Conservation (phyloP, 371 early-diverging fungal genomes). For the Gilbertella persicaria region DNA sequence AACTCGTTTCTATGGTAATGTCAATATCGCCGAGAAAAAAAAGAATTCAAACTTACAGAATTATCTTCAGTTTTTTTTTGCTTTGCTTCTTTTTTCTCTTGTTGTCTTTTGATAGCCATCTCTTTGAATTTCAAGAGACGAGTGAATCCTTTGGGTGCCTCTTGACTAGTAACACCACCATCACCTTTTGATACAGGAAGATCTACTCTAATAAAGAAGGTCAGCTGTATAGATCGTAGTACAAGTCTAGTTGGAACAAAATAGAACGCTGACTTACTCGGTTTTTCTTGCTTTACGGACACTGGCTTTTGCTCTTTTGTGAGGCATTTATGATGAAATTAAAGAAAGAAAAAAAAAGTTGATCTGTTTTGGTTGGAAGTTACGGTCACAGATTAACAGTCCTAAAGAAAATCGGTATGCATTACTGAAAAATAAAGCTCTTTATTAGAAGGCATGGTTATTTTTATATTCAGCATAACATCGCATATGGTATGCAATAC, state of each 20-base stretch:
- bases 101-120: constrained; percentile 30
- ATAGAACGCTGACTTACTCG: constrained; percentile 29
- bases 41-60: constrained; percentile 1
- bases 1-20: constrained; percentile 12
- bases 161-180: constrained; percentile 10
- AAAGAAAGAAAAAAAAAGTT: constrained; percentile 11
- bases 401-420: too few relatives aligned
- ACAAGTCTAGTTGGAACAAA: too few relatives aligned
- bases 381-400: constrained; percentile 7
- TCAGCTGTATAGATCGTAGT: neutral
- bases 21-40: neutral
- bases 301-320: constrained; percentile 46
- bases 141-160: constrained; percentile 46
- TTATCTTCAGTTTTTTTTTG: constrained; percentile 14
- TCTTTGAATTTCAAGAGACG: constrained; percentile 44
- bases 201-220: constrained; percentile 12
- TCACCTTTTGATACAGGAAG: constrained; percentile 26
- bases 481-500: constrained; percentile 39
- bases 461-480: constrained; percentile 31
- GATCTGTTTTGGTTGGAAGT: neutral
- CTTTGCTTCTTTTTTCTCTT: constrained; percentile 36
- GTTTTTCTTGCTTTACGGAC: constrained; percentile 33
- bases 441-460: too few relatives aligned
- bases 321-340: constrained; percentile 30
- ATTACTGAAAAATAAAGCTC: too few relatives aligned